Conservation (phyloP, 306 rosid genomes). For the Cucurbita maxima region DNA sequence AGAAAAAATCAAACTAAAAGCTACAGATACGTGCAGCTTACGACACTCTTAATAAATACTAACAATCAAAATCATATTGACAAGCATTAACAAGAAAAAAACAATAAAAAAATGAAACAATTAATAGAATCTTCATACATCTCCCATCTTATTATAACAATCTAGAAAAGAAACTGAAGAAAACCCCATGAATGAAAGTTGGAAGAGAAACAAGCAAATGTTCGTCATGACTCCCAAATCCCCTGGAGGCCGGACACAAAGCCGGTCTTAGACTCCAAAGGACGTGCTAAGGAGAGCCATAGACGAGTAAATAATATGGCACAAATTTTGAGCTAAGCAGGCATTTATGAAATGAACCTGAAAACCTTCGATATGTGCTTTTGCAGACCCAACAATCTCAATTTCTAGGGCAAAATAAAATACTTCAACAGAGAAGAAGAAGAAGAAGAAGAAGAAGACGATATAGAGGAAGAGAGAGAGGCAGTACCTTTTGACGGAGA, state of each 20-base stretch:
- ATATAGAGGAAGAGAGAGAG: neutral
- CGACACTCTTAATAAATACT: neutral
- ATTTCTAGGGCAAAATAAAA: neutral
- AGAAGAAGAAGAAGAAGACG: no score
- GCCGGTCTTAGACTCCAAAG: conserved; percentile 11
- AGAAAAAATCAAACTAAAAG: neutral
- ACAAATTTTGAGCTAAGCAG: conserved; percentile 57
- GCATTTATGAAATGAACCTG: conserved; percentile 11
- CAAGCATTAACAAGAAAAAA: neutral
- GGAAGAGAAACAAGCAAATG: conserved; percentile 10
- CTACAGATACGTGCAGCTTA: neutral
- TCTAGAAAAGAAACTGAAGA: neutral
- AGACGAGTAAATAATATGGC: conserved; percentile 36
- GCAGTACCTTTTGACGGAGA: neutral
- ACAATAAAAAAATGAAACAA: neutral
- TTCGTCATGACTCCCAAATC: conserved; percentile 25
- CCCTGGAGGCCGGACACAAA: conserved; percentile 8
- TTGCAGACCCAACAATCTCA: neutral
- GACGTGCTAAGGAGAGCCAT: conserved; percentile 10
- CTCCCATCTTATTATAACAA: neutral
- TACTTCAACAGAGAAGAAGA: neutral
- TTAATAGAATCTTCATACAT: neutral
- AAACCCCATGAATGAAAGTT: neutral
- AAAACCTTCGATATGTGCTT: conserved; percentile 84
- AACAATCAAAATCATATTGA: neutral